phyloP scores from a whole-genome alignment of 164 flowering plant species.

The Nelumbo lutea region DNA sequence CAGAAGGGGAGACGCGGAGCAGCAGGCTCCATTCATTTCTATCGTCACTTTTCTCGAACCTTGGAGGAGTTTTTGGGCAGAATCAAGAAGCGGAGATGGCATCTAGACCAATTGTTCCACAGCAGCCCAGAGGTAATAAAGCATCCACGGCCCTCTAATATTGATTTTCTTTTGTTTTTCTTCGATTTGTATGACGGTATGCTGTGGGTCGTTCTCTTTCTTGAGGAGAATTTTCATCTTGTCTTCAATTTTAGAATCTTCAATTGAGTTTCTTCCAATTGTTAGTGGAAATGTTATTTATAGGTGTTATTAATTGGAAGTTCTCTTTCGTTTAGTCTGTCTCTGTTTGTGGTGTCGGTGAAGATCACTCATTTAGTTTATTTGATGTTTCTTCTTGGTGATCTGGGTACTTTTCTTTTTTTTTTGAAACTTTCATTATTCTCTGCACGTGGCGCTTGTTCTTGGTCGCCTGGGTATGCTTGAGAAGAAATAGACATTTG shows the following conservation, averaged over 20 bases:
- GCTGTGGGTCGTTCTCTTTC: neutral
- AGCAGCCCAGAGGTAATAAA: constrained; percentile 35
- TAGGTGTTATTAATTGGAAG: neutral
- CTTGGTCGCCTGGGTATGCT: neutral
- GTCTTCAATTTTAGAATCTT: neutral
- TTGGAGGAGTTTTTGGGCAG: constrained; percentile 26
- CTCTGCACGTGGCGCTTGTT: neutral
- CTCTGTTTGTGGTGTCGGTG: neutral
- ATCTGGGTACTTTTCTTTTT: neutral
- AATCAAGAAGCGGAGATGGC: constrained; percentile 43
- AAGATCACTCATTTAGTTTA: neutral
- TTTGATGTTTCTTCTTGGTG: neutral
- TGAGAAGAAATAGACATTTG: too few relatives aligned
- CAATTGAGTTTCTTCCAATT: neutral
- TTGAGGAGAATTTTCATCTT: neutral
- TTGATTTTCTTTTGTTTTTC: neutral
- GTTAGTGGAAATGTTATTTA: too few relatives aligned
- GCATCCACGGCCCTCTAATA: neutral
- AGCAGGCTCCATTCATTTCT: constrained; percentile 16
- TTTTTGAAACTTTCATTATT: neutral
- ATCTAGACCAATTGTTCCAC: constrained; percentile 49
- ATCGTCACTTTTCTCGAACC: constrained; percentile 19
- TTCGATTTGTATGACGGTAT: neutral
- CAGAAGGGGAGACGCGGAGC: constrained; percentile 15
- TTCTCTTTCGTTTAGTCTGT: neutral